phyloP scores from a whole-genome alignment of 75 land plant species.

The Pinus tabuliformis region DNA sequence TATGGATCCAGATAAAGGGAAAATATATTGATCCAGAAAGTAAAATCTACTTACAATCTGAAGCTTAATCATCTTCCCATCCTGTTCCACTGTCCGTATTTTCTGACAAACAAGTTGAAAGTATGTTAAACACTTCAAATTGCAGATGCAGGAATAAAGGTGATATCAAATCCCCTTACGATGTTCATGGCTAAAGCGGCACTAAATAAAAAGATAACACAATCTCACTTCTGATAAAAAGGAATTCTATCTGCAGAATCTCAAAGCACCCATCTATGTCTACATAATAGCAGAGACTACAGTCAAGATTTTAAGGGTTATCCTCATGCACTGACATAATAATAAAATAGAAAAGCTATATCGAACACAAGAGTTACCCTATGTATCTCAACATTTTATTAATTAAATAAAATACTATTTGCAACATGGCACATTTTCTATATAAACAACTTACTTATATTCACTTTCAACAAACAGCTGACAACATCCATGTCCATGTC shows the following conservation, averaged over 20 bases:
- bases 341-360: no score
- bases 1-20: no score
- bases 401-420: background rate
- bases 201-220: background rate
- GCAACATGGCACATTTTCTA: background rate
- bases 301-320: background rate
- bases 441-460: background rate
- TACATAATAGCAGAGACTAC: background rate
- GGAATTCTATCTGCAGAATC: background rate
- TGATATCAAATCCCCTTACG: background rate
- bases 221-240: background rate
- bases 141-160: background rate
- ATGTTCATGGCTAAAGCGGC: background rate
- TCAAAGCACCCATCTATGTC: background rate
- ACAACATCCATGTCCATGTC: no score
- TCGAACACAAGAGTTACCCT: background rate
- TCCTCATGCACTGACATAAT: background rate
- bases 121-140: background rate
- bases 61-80: constrained; percentile 53
- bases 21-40: background rate
- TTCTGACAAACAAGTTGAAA: constrained; percentile 21
- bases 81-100: constrained; percentile 60
- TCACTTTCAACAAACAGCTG: background rate
- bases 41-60: constrained; percentile 34
- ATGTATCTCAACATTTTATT: background rate